Conservation (phyloP, 2,329 filamentous ascomycete genomes). For the Myriosclerotinia duriaeana region DNA sequence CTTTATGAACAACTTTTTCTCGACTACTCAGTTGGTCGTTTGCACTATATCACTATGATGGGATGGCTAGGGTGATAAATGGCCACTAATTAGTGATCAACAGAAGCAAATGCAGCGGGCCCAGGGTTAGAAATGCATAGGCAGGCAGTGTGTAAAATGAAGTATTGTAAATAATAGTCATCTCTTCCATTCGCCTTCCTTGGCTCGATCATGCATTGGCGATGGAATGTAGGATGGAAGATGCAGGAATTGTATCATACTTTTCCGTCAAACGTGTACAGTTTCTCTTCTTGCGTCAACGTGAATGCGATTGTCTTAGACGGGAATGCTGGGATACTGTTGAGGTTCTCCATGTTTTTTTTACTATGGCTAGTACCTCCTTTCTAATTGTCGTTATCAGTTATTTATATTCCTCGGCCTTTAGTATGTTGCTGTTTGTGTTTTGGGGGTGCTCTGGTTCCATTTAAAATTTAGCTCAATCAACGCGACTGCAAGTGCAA, state of each 20-base stretch:
- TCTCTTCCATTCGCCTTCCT: not conserved
- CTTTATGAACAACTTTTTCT: not conserved
- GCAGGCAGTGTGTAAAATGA: not conserved
- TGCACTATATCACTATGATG: conserved; percentile 10
- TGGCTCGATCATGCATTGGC: no score
- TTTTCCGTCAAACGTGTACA: not conserved
- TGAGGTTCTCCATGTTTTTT: no score
- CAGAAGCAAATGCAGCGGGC: not conserved
- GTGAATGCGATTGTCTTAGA: not conserved
- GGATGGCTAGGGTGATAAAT: not conserved
- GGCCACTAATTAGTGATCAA: not conserved
- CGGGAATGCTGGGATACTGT: no score
- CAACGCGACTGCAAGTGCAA: no score
- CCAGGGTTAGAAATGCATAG: not conserved
- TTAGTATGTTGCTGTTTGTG: no score
- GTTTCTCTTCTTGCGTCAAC: not conserved
- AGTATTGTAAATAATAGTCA: conserved; percentile 8
- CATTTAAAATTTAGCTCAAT: not conserved
- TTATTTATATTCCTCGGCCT: not conserved
- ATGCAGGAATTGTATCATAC: conserved; percentile 7
- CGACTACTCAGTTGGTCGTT: not conserved
- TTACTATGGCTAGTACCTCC: not conserved
- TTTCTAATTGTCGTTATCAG: not conserved
- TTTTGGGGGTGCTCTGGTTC: no score
- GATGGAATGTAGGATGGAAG: not conserved